These are phyloP conservation scores for Tolypocladium amazonense DNA, from an alignment of 2,329 filamentous ascomycete genomes.

Conservation along the genomic window DNA sequence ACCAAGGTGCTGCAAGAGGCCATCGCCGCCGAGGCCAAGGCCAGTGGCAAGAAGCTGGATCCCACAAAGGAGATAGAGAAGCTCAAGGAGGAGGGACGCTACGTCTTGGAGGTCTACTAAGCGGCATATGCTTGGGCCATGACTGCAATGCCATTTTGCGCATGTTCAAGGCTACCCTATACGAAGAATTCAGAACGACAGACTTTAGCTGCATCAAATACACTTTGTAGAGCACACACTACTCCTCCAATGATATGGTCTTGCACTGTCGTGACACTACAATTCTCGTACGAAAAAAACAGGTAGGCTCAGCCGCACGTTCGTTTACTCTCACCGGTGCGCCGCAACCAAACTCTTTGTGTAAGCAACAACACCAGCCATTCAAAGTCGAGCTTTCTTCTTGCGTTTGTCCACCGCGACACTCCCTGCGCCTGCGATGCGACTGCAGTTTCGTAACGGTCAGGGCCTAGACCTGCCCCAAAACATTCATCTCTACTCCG, in stretches of 20 bases:
- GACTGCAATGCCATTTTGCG: neutral
- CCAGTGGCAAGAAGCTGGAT: slow-evolving; percentile 69
- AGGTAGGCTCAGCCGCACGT: neutral
- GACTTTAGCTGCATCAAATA: neutral
- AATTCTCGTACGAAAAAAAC: neutral
- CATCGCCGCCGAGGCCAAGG: slow-evolving; percentile 64
- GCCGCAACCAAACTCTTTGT: neutral
- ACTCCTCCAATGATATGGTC: neutral
- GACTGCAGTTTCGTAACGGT: neutral
- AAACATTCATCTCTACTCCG: neutral
- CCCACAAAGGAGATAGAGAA: slow-evolving; percentile 86
- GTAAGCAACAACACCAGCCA: neutral
- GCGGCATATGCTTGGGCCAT: neutral
- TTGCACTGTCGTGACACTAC: neutral
- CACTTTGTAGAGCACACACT: neutral
- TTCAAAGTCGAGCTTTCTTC: neutral
- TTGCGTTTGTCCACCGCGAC: neutral
- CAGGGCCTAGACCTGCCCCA: neutral
- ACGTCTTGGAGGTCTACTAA: slow-evolving; percentile 95
- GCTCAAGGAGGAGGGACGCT: slow-evolving; percentile 88
- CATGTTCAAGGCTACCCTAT: neutral
- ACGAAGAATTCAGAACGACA: neutral
- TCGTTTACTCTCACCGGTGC: neutral
- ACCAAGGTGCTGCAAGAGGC: slow-evolving; percentile 91
- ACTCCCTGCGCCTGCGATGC: neutral